Base-by-base conservation (phyloP, 176 grass and related monocot species). In the Bolboschoenus planiculmis region DNA sequence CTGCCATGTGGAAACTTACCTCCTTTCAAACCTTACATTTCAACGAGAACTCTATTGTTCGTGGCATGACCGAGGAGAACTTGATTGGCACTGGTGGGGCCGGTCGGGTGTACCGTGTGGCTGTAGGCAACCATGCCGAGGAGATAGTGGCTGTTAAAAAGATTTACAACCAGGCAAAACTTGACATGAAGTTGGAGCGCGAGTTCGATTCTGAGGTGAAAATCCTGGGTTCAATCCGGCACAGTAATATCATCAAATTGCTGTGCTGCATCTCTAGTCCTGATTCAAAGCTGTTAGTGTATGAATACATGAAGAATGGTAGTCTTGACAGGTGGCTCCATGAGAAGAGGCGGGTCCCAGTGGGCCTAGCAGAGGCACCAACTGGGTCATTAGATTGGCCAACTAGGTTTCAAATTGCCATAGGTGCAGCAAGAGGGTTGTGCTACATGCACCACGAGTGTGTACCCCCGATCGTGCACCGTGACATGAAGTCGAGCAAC, bases 381-480 rank as follows among this genome's bases (percentile, higher is more conserved):
- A 37, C 56, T 0, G 53, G 20, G 3, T 24, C 56, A 16, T 16
- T 98, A 81, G 90, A 98, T 84, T 95, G 96, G 96, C 46, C 61
- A 0, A 56, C 74, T 36, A 91, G 95, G 87, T 55, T 98, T 50
- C 66, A 72, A 68, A 93, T 97, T 13, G 92, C 92, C 40, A 39
- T 93, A 24, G 90, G 86, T 27, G 74, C 89, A 0, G 87, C 92
- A 36, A 70, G 83, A 54, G 96, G 92, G 71, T 42, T 98, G 79
- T 84, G 86, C 40, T 98, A 98, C 84, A 91, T 95, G 96, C 96
- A 98, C 76, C 96, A 95, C 7, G 86, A 99, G 23, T 93, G 82
- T 75, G 77, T 46, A 16, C 87, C 89, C 35, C 89, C 92, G 29
- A 91, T 99, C 78, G 85, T 99, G 1, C 96, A 95, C 87, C 84